Conservation (phyloP, 1,284 basidiomycete species). For the Fomitopsis betulina region DNA sequence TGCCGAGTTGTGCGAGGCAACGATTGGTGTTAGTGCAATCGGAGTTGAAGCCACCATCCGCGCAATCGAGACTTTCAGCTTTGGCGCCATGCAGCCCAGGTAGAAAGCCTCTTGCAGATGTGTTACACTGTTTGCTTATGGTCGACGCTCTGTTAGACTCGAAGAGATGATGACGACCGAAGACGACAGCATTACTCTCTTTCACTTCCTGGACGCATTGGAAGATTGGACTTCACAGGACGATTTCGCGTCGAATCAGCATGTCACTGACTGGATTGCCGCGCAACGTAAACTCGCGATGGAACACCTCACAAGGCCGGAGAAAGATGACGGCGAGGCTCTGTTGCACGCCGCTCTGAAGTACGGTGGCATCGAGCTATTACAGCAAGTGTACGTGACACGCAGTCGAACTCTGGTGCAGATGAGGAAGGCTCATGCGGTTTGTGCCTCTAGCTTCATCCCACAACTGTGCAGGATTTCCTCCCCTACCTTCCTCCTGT, state of each 20-base stretch:
- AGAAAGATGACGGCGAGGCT: background rate
- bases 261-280: background rate
- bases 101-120: background rate
- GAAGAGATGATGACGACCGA: background rate
- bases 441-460: background rate
- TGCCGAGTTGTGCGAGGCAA: background rate
- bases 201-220: background rate
- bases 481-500: background rate
- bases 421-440: background rate
- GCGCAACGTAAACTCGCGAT: background rate
- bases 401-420: too few relatives aligned
- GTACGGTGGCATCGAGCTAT: background rate
- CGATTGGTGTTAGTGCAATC: background rate
- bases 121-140: background rate
- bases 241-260: background rate
- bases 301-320: background rate
- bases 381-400: background rate
- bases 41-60: background rate
- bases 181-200: background rate
- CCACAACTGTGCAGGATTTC: background rate
- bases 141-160: background rate
- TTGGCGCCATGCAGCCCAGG: background rate
- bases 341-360: background rate
- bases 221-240: background rate
- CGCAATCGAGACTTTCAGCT: background rate